phyloP scores from a whole-genome alignment of 108 stramenopile species.

The Pseudonitzschia pungens region DNA sequence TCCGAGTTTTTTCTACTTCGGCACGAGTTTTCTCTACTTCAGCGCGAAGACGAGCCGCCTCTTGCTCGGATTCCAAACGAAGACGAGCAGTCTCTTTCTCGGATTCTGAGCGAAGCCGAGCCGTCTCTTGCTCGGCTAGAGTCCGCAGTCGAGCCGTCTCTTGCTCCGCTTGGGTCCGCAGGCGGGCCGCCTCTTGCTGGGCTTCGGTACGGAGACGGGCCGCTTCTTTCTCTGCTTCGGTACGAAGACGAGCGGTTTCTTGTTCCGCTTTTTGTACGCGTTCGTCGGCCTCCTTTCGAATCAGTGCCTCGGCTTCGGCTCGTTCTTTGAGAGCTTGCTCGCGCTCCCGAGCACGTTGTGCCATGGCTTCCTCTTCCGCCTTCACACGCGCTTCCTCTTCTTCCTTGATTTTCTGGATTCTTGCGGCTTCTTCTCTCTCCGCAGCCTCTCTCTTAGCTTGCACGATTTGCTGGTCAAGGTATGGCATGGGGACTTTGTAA shows the following conservation, averaged over 20 bases:
- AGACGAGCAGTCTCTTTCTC: not conserved
- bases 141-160: not conserved
- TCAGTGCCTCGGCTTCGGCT: not conserved
- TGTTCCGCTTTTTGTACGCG: not conserved
- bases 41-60: conserved; percentile 1
- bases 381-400: not conserved
- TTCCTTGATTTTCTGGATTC: not conserved
- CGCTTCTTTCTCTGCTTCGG: not conserved
- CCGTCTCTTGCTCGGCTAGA: not conserved
- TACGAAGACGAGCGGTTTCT: conserved; percentile 1
- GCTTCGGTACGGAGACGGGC: not conserved
- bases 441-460: conserved; percentile 9
- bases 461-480: conserved; percentile 7
- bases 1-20: not conserved
- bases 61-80: not conserved
- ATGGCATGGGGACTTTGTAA: conserved; percentile 8
- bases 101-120: not conserved
- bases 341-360: not conserved
- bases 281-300: not conserved
- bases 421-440: not conserved
- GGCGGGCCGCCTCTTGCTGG: not conserved
- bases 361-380: not conserved
- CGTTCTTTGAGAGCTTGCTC: conserved; percentile 1
- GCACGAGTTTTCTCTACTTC: not conserved
- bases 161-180: not conserved